These are phyloP conservation scores for Lignosus rhinocerotis DNA, from an alignment of 1,284 basidiomycete species.

Conservation along the genomic window DNA sequence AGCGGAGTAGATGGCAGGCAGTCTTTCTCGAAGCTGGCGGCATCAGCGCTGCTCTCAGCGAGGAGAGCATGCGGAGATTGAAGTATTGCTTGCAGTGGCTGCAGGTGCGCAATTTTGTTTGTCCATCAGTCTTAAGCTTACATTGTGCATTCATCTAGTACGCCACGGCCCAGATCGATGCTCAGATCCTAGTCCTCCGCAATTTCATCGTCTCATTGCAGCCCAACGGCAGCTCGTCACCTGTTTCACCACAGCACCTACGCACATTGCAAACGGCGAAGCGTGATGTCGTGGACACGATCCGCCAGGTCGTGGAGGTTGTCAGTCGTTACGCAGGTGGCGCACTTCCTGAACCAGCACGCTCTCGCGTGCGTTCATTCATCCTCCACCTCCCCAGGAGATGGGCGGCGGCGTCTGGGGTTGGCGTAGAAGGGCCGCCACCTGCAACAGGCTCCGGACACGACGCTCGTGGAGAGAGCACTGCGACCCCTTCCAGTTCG, in stretches of 20 bases:
- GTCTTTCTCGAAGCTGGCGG: constrained; percentile 89
- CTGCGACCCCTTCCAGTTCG: constrained; percentile 7
- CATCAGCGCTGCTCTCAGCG: constrained; percentile 83
- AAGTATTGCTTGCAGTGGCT: constrained; percentile 90
- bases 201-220: constrained; percentile 78
- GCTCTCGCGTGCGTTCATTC: constrained; percentile 74
- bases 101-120: constrained; percentile 49
- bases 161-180: constrained; percentile 85
- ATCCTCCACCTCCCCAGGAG: constrained; percentile 81
- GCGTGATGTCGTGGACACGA: constrained; percentile 81
- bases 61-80: constrained; percentile 86
- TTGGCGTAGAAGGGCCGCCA: constrained; percentile 10
- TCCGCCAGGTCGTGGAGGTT: constrained; percentile 87
- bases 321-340: constrained; percentile 85
- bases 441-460: constrained; percentile 4
- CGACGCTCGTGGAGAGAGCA: constrained; percentile 19
- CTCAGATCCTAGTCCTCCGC: constrained; percentile 82
- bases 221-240: constrained; percentile 38
- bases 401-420: constrained; percentile 55
- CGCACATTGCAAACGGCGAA: constrained; percentile 74
- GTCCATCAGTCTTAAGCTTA: neutral
- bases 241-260: constrained; percentile 55
- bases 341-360: constrained; percentile 83
- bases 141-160: constrained; percentile 49
- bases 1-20: constrained; percentile 79